Base-by-base conservation (phyloP, 257 asterid genomes). In the Lantana camara region DNA sequence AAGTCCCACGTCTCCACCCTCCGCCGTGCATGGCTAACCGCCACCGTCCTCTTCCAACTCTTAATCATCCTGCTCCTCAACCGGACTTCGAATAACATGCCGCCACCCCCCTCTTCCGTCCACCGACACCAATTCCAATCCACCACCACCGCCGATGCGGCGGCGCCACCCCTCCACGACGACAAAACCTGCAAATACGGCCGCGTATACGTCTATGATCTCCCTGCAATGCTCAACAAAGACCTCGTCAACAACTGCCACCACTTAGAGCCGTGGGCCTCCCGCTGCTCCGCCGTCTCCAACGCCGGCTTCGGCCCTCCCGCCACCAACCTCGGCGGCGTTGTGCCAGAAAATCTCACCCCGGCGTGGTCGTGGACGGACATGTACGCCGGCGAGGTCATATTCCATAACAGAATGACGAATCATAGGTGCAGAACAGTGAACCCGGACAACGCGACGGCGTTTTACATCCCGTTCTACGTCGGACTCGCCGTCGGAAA, bases 281-380 rank as follows among this genome's bases (percentile, higher is more conserved):
- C 82, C 35, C 75, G 74, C 53, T 85, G 94, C 78, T 49, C 40
- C 60, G 84, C 82, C 16, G 70, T 83, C 44, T 76, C 87, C 35
- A 80, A 85, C 66, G 79, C 71, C 56, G 94, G 90, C 6, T 71
- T 76, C 51, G 94, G 94, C 8, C 85, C 81, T 5, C 77, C 77
- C 9, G 90, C 90, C 62, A 35, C 75, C 40, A 75, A 77, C 37
- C 70, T 83, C 2, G 23, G 9, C 23, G 61, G 48, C 3, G 64
- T 77, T 12, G 72, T 85, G 0, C 87, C 87, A 0, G 9, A 0
- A 0, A 68, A 72, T 34, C 77, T 85, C 27, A 19, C 67, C 34
- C 67, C 79, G 7, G 85, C 94, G 6, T 85, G 90, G 94, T 70
- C 56, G 48, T 76, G 90, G 87, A 85, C 94, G 7, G 85, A 85